phyloP scores from a whole-genome alignment of 1,139 yeast genomes.

The Nakaseomyces glabratus region DNA sequence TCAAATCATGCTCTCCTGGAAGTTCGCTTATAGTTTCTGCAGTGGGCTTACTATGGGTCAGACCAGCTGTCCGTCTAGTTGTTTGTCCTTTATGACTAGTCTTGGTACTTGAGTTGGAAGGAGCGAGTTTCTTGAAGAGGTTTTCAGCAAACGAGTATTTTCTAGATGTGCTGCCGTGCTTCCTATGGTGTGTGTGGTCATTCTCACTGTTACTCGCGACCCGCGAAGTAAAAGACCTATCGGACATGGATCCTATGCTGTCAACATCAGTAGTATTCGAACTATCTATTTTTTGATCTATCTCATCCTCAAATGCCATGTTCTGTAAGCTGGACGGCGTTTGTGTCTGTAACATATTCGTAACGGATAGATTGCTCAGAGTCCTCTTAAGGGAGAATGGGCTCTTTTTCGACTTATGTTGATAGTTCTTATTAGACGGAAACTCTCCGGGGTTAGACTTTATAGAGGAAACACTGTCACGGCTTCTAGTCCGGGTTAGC shows the following conservation, averaged over 20 bases:
- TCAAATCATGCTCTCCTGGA: conserved; percentile 4
- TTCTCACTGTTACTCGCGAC: background rate
- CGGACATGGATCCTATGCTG: background rate
- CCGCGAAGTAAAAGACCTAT: background rate
- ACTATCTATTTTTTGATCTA: conserved; percentile 4
- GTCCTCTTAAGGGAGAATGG: conserved; percentile 20
- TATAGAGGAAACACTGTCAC: conserved; percentile 7
- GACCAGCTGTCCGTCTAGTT: conserved; percentile 5
- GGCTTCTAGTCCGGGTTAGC: conserved; percentile 9
- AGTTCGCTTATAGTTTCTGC: conserved; percentile 5
- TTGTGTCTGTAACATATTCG: conserved; percentile 9
- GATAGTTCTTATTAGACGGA: background rate
- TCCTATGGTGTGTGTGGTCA: conserved; percentile 6
- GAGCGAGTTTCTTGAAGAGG: conserved; percentile 20
- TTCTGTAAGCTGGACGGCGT: background rate
- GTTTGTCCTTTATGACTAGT: background rate
- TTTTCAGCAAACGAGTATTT: conserved; percentile 24
- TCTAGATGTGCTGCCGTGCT: conserved; percentile 9
- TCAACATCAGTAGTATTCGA: background rate
- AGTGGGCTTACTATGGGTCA: conserved; percentile 3
- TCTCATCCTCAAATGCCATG: conserved; percentile 6
- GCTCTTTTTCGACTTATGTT: conserved; percentile 11
- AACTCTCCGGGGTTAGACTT: conserved; percentile 1
- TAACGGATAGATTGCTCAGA: conserved; percentile 20
- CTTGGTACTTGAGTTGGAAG: conserved; percentile 4